Conservation (phyloP, 768 basidiomycete genomes). For the Lentinula raphanica region DNA sequence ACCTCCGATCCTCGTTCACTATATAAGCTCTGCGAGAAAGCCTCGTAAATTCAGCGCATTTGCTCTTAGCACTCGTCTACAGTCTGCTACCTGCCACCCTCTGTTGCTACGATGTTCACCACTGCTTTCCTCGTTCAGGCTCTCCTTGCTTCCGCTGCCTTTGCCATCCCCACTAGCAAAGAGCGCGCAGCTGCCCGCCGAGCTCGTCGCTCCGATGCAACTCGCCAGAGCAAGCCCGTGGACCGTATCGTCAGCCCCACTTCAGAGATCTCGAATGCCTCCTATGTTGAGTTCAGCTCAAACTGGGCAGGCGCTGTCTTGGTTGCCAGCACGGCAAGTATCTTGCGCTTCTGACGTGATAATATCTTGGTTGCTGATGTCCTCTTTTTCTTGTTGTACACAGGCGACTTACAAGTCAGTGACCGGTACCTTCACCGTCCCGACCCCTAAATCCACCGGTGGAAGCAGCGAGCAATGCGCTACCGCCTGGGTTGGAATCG, state of each 20-base stretch:
- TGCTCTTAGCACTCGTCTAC: background rate
- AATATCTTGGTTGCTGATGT: background rate
- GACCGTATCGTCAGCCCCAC: background rate
- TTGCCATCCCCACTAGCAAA: slow-evolving; percentile 4
- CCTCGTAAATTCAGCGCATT: background rate
- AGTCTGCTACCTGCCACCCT: slow-evolving; percentile 1
- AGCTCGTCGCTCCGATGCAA: background rate
- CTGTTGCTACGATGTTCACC: background rate
- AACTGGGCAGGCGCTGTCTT: slow-evolving; percentile 9
- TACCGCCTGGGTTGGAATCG: slow-evolving; percentile 12
- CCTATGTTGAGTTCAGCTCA: slow-evolving; percentile 1
- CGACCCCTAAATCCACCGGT: slow-evolving; percentile 1
- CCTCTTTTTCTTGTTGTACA: background rate
- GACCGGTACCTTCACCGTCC: slow-evolving; percentile 9
- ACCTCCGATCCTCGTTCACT: background rate
- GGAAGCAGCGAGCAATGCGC: background rate
- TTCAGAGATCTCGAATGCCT: background rate
- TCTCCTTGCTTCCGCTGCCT: background rate
- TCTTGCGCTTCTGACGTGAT: background rate
- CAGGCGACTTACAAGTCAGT: slow-evolving; percentile 7
- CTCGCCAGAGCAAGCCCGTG: slow-evolving; percentile 5
- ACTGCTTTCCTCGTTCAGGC: background rate
- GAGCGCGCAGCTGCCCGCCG: background rate
- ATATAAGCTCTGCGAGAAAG: background rate
- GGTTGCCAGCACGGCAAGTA: background rate